Conservation (phyloP, 306 rosid genomes). For the Arachis stenosperma region DNA sequence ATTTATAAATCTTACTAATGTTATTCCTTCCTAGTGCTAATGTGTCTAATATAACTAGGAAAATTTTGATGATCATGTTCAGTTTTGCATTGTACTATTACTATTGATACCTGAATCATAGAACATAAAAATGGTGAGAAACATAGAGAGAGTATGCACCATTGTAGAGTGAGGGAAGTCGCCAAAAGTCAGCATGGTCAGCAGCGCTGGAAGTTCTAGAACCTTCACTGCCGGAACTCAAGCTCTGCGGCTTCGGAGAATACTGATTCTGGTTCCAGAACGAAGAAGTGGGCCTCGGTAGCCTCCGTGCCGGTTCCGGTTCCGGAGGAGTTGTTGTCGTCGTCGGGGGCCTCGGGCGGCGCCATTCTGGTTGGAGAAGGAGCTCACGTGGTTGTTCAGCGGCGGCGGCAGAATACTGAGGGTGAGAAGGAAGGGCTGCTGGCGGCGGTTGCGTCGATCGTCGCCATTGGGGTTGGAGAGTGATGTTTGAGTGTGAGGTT, state of each 20-base stretch:
- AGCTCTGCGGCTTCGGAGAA: neutral
- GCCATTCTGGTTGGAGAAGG: constrained; percentile 35
- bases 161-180: neutral
- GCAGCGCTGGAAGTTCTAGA: neutral
- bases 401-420: neutral
- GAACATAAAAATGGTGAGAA: neutral
- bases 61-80: too few relatives aligned
- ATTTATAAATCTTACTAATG: neutral
- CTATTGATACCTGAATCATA: neutral
- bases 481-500: neutral
- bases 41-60: neutral
- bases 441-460: constrained; percentile 12
- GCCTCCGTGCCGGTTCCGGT: constrained; percentile 40
- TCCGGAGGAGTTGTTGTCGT: constrained; percentile 1
- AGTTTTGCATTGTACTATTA: too few relatives aligned
- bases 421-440: neutral
- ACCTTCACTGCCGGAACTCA: constrained; percentile 23
- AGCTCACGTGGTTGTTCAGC: neutral
- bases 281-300: constrained; percentile 21
- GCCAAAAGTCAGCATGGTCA: neutral
- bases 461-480: constrained; percentile 46
- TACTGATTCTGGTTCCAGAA: constrained; percentile 38
- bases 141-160: neutral
- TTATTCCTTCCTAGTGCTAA: neutral
- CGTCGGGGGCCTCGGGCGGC: constrained; percentile 8